Conservation (phyloP, 2,329 filamentous ascomycete genomes). For the Lachnellula subtilissima region DNA sequence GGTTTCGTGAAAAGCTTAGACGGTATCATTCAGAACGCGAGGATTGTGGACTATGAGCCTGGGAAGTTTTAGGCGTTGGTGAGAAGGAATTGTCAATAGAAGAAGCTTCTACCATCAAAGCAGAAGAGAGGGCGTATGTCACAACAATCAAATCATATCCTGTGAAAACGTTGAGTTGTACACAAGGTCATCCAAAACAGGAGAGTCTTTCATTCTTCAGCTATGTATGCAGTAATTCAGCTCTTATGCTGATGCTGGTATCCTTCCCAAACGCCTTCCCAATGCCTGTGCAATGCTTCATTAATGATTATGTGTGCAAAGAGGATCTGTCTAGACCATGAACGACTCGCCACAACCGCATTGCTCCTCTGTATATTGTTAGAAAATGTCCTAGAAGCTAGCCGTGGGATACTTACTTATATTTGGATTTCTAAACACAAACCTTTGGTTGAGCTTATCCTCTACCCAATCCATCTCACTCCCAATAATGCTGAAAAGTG, state of each 20-base stretch:
- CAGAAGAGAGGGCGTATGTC: neutral
- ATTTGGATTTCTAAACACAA: constrained; percentile 95
- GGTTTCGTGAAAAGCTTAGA: constrained; percentile 51
- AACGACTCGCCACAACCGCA: constrained; percentile 97
- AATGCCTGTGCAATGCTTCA: constrained; percentile 26
- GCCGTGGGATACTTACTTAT: constrained; percentile 68
- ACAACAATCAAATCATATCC: neutral
- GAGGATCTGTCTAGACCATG: constrained; percentile 55
- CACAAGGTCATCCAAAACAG: neutral
- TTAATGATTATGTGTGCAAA: constrained; percentile 9
- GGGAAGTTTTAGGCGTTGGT: constrained; percentile 40
- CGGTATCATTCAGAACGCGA: constrained; percentile 46
- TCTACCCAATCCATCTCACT: constrained; percentile 99
- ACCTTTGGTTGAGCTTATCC: constrained; percentile 86
- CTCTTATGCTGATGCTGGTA: constrained; percentile 22
- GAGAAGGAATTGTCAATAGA: neutral
- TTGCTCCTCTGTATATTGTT: constrained; percentile 67
- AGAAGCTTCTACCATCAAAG: neutral
- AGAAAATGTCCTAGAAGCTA: constrained; percentile 19
- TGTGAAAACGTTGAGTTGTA: neutral
- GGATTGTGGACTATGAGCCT: constrained; percentile 56
- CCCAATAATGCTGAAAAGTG: constrained; percentile 94
- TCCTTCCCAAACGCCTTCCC: constrained; percentile 26
- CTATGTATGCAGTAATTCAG: constrained; percentile 9
- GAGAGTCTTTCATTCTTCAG: constrained; percentile 9